A percentile compares a stretch with the other conserved stretches of the same genome.
Conservation (phyloP, 2,329 filamentous ascomycete genomes). For the Colletotrichum theobromicola region DNA sequence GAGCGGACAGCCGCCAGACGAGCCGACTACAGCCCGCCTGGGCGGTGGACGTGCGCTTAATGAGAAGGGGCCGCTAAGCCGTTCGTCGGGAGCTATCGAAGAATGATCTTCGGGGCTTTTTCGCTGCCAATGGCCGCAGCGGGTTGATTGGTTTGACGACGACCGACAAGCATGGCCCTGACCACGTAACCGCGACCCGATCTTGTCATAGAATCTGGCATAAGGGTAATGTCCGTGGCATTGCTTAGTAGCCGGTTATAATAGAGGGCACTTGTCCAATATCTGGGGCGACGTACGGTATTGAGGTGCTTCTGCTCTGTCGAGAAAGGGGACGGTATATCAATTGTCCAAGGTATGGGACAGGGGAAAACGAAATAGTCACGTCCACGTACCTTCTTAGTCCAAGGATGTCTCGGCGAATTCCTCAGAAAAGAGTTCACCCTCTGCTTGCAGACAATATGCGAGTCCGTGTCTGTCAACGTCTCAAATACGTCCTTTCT, state of each 20-base stretch:
- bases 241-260: neutral
- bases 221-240: constrained; percentile 13
- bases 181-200: constrained; percentile 16
- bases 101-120: constrained; percentile 19
- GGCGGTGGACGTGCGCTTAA: constrained; percentile 9
- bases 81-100: constrained; percentile 17
- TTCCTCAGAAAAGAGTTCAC: neutral
- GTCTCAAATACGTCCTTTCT: neutral
- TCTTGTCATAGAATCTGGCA: constrained; percentile 17
- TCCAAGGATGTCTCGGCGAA: neutral
- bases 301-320: neutral
- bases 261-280: neutral
- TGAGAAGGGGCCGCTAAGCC: constrained; percentile 9
- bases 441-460: neutral
- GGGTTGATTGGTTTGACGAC: neutral
- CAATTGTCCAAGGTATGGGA: neutral
- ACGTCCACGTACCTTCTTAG: neutral
- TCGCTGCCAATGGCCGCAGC: constrained; percentile 11
- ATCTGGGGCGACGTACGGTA: neutral
- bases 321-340: neutral
- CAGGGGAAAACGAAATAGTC: neutral
- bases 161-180: constrained; percentile 20
- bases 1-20: constrained; percentile 5
- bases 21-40: constrained; percentile 8
- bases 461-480: neutral